Conservation (phyloP, 208 protist species). For the Perkinsela sp. region DNA sequence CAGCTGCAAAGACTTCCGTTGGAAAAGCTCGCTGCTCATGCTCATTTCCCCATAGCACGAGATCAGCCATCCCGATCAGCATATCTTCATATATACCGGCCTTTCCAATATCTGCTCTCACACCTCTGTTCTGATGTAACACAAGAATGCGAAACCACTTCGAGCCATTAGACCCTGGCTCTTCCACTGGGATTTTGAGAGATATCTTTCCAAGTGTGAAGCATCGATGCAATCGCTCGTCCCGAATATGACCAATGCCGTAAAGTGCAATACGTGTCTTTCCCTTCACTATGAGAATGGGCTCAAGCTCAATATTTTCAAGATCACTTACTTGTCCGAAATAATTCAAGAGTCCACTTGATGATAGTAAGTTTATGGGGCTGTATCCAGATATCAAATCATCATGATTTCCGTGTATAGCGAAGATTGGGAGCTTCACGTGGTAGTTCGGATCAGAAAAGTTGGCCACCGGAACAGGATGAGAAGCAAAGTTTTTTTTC, state of each 20-base stretch:
- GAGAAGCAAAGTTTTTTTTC: constrained; percentile 52
- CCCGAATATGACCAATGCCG: constrained; percentile 85
- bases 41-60: constrained; percentile 97
- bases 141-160: constrained; percentile 88
- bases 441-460: constrained; percentile 92
- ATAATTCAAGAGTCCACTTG: constrained; percentile 86
- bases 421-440: constrained; percentile 87
- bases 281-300: constrained; percentile 71
- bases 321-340: constrained; percentile 78
- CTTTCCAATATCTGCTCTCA: constrained; percentile 24
- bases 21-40: constrained; percentile 86
- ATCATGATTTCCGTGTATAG: constrained; percentile 98
- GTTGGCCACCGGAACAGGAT: constrained; percentile 38
- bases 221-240: constrained; percentile 84
- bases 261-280: constrained; percentile 85
- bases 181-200: constrained; percentile 35
- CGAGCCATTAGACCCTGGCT: constrained; percentile 13
- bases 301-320: constrained; percentile 71
- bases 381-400: constrained; percentile 79
- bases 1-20: constrained; percentile 9
- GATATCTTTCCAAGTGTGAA: constrained; percentile 74
- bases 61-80: constrained; percentile 63
- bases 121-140: constrained; percentile 86
- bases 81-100: constrained; percentile 69
- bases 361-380: constrained; percentile 76